A percentile compares a stretch with the other conserved stretches of the same genome.
Evolutionary conservation across 108 stramenopile genomes (phyloP).

Genomic region (Hondaea fermentalgiana): DNA sequence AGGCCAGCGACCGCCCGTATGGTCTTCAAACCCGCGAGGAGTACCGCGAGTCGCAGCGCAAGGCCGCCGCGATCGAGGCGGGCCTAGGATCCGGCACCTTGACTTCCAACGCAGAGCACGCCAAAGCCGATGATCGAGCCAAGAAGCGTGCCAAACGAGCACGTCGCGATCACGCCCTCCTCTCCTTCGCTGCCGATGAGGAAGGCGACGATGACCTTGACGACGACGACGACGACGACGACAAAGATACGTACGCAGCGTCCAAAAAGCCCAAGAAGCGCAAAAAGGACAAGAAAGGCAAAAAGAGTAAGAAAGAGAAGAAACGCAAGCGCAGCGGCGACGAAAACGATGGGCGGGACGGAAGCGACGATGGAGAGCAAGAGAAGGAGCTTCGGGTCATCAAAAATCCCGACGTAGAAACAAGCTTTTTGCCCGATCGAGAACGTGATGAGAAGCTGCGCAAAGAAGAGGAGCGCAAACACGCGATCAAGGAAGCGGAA

Average conservation of each 20-base stretch:
- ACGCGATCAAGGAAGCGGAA: conserved; percentile 66
- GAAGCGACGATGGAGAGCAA: conserved; percentile 36
- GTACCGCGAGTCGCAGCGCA: not conserved
- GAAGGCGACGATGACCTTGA: not conserved
- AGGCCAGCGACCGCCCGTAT: not conserved
- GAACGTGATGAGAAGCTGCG: conserved; percentile 60
- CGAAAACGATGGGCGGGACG: conserved; percentile 39
- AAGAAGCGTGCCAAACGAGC: not conserved
- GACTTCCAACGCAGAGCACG: not conserved
- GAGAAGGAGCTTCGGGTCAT: not conserved
- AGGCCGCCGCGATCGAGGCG: not conserved
- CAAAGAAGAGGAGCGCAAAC: conserved; percentile 55
- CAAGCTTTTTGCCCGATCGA: conserved; percentile 78
- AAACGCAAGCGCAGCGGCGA: not conserved
- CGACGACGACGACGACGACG: not conserved
- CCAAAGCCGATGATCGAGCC: not conserved
- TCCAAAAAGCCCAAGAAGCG: not conserved
- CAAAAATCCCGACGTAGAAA: conserved; percentile 85
- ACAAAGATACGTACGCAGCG: not conserved
- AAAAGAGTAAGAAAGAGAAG: not conserved
- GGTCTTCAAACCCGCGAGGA: not conserved
- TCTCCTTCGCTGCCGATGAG: not conserved
- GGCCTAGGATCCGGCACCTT: not conserved
- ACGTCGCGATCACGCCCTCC: not conserved
- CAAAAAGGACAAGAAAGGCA: not conserved